Evolutionary conservation across 2,329 filamentous ascomycete genomes (phyloP).

Genomic region (Colletotrichum somersetense): DNA sequence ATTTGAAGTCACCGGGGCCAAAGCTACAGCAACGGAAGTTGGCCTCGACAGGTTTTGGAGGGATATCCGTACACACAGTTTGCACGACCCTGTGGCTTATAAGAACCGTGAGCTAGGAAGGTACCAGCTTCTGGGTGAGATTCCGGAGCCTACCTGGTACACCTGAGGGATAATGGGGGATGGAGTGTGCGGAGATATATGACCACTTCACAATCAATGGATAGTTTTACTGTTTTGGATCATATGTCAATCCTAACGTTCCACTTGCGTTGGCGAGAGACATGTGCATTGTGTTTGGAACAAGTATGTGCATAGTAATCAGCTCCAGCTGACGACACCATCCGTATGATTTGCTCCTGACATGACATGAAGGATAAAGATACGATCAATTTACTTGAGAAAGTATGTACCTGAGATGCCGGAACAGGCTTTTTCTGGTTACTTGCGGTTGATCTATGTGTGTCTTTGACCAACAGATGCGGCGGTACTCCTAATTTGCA

Average conservation of each 20-base stretch:
- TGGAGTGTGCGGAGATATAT: neutral
- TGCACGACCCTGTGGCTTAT: constrained; percentile 77
- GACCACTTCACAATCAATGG: neutral
- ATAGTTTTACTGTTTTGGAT: neutral
- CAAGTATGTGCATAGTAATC: neutral
- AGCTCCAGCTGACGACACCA: no score
- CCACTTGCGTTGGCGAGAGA: neutral
- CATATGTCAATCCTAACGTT: neutral
- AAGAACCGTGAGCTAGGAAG: constrained; percentile 73
- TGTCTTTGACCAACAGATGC: neutral
- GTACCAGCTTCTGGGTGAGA: constrained; percentile 67
- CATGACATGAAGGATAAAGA: neutral
- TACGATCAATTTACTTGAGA: no score
- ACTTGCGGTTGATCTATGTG: neutral
- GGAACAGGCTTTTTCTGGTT: no score
- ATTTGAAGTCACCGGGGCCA: constrained; percentile 73
- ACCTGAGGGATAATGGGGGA: constrained; percentile 53
- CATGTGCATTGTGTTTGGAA: neutral
- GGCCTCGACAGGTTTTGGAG: constrained; percentile 76
- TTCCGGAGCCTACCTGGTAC: constrained; percentile 72
- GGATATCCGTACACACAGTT: constrained; percentile 73
- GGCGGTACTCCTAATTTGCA: neutral
- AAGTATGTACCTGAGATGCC: fast-evolving
- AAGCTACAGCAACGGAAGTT: constrained; percentile 68
- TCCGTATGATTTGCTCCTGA: neutral